phyloP scores from a whole-genome alignment of 2,329 filamentous ascomycete genomes.

The Eutypella sp. region DNA sequence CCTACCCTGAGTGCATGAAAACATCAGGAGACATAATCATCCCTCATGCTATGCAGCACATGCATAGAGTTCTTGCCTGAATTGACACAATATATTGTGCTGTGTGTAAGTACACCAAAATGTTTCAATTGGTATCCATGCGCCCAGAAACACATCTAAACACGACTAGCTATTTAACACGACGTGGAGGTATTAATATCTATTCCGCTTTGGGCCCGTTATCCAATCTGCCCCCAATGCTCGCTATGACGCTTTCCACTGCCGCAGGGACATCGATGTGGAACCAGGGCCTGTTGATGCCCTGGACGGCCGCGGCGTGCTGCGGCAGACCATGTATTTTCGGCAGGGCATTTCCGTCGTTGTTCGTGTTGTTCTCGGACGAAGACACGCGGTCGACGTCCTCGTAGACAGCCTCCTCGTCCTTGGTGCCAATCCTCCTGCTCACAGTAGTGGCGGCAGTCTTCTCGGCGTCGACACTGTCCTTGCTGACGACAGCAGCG shows the following conservation, averaged over 20 bases:
- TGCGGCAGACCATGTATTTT: slow-evolving; percentile 23
- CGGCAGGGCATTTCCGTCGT: slow-evolving; percentile 17
- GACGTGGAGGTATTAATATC: too few species aligned
- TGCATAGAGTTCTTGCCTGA: too few species aligned
- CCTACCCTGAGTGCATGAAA: too few species aligned
- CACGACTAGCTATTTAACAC: too few species aligned
- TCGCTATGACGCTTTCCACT: slow-evolving; percentile 38
- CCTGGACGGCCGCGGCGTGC: slow-evolving; percentile 35
- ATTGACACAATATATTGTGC: too few species aligned
- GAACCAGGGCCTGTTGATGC: slow-evolving; percentile 47
- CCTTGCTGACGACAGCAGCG: slow-evolving; percentile 11
- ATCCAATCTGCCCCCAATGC: slow-evolving; percentile 19
- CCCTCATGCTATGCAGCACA: too few species aligned
- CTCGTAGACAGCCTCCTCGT: background rate
- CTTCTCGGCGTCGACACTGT: slow-evolving; percentile 9
- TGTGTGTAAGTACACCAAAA: too few species aligned
- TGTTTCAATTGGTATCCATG: too few species aligned
- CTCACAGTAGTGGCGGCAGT: slow-evolving; percentile 1
- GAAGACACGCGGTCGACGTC: slow-evolving; percentile 5
- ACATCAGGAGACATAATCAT: too few species aligned
- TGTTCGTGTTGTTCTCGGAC: slow-evolving; percentile 6
- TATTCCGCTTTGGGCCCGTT: too few species aligned
- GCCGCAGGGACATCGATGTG: slow-evolving; percentile 47
- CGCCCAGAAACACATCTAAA: too few species aligned
- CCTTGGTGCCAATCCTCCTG: slow-evolving; percentile 1